phyloP scores from a whole-genome alignment of 2,329 filamentous ascomycete species.

The Penicillium freii region DNA sequence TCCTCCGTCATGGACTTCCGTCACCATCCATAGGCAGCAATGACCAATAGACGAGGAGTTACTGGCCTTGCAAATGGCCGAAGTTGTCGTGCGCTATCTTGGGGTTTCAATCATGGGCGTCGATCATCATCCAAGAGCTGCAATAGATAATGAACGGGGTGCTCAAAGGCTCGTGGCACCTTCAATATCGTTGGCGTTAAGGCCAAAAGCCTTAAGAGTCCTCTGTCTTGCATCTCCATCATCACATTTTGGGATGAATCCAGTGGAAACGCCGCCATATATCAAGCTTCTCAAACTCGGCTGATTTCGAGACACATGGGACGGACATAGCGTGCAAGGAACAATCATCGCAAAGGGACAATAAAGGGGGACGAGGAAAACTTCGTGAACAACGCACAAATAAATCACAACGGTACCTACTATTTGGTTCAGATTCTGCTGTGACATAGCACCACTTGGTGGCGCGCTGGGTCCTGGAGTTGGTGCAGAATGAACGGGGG shows the following conservation, averaged over 20 bases:
- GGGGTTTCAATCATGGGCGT: too few relatives aligned
- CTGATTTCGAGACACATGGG: background rate
- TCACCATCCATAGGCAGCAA: background rate
- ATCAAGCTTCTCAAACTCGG: background rate
- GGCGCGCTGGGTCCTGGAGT: conserved; percentile 39
- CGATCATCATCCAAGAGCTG: background rate
- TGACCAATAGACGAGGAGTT: background rate
- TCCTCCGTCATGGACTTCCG: background rate
- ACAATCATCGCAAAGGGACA: background rate
- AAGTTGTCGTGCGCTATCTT: background rate
- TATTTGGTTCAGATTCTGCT: conserved; percentile 93
- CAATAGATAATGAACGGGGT: background rate
- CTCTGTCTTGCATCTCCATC: background rate
- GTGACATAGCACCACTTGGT: conserved; percentile 58
- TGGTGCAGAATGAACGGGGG: conserved; percentile 48
- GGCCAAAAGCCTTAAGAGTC: background rate
- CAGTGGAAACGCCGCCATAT: background rate
- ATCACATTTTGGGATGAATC: background rate
- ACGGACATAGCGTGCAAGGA: background rate
- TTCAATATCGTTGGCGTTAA: background rate
- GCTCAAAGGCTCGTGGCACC: background rate
- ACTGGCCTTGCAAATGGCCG: background rate
- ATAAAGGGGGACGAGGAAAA: background rate
- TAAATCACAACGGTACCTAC: conserved; percentile 56
- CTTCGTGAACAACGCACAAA: background rate